Conservation (phyloP, 2,329 filamentous ascomycete genomes). For the Parasarocladium wereldwijsianum region DNA sequence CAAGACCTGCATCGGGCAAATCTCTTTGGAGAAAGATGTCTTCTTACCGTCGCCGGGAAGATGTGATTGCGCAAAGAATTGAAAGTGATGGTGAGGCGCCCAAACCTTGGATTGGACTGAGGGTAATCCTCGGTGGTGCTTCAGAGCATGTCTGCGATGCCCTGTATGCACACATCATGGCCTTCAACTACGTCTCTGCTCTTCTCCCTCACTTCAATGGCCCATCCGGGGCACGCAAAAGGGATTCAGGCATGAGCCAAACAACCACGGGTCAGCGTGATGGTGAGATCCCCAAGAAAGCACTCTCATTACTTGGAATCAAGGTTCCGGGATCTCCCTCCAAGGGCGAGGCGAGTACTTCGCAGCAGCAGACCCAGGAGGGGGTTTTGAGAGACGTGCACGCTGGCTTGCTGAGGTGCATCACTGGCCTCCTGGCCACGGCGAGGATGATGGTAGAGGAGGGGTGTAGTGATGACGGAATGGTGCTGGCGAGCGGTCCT, state of each 20-base stretch:
- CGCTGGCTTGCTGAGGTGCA: constrained; percentile 33
- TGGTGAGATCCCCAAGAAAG: constrained; percentile 34
- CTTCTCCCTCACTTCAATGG: constrained; percentile 13
- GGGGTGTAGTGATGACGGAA: constrained; percentile 13
- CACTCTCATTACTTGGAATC: constrained; percentile 36
- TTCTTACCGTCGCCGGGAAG: constrained; percentile 12
- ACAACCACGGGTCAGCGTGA: constrained; percentile 6
- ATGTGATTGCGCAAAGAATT: background rate
- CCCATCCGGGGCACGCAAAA: constrained; percentile 6
- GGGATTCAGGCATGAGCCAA: constrained; percentile 8
- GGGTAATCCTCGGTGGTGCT: constrained; percentile 35
- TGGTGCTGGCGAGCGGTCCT: constrained; percentile 15
- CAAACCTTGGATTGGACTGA: constrained; percentile 28
- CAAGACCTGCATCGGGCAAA: too few relatives aligned
- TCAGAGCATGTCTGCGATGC: constrained; percentile 42
- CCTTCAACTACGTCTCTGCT: constrained; percentile 40
- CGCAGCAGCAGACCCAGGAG: constrained; percentile 12
- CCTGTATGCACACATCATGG: constrained; percentile 42
- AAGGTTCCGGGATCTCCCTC: too few relatives aligned
- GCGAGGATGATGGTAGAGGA: constrained; percentile 22
- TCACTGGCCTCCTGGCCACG: constrained; percentile 34
- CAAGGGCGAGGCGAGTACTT: background rate
- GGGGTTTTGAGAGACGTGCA: constrained; percentile 29
- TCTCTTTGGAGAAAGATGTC: constrained; percentile 23
- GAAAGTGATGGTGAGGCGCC: constrained; percentile 7